Conservation (phyloP, 768 basidiomycete species). For the Termitomyces sp. region DNA sequence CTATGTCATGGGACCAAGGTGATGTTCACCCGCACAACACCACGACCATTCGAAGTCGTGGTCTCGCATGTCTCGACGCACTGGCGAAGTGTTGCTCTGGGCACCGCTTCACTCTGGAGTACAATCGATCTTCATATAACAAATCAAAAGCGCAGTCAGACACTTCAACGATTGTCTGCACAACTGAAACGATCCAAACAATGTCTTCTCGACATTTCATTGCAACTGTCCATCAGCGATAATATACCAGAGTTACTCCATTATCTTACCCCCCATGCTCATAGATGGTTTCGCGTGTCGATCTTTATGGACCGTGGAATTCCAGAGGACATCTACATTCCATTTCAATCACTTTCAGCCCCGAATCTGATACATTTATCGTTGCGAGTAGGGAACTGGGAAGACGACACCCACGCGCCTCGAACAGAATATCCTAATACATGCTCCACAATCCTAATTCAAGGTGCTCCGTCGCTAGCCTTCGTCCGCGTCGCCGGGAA, state of each 20-base stretch:
- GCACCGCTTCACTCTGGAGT: constrained; percentile 43
- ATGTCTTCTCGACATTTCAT: constrained; percentile 33
- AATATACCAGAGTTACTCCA: constrained; percentile 25
- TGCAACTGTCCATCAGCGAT: constrained; percentile 24
- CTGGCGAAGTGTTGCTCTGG: constrained; percentile 39
- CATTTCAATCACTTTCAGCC: constrained; percentile 23
- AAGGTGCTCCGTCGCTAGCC: constrained; percentile 28
- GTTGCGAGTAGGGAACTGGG: constrained; percentile 28
- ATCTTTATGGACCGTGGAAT: constrained; percentile 21
- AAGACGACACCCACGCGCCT: constrained; percentile 21
- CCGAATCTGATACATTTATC: constrained; percentile 38
- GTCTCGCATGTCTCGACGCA: constrained; percentile 42
- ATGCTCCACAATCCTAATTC: constrained; percentile 27
- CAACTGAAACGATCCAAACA: constrained; percentile 35
- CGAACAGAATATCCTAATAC: constrained; percentile 26
- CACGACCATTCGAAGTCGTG: constrained; percentile 30
- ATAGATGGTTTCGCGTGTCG: constrained; percentile 37
- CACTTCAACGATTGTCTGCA: constrained; percentile 27
- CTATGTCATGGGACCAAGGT: constrained; percentile 22
- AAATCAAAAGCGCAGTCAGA: constrained; percentile 12
- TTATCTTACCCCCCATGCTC: constrained; percentile 29
- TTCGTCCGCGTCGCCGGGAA: constrained; percentile 41
- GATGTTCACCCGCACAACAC: background rate
- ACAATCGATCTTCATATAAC: constrained; percentile 30
- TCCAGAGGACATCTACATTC: constrained; percentile 23